Evolutionary conservation across 2,329 filamentous ascomycete genomes (phyloP), one percentile per base, ranked within the genome.

Genomic region (Catunica adiposa): DNA sequence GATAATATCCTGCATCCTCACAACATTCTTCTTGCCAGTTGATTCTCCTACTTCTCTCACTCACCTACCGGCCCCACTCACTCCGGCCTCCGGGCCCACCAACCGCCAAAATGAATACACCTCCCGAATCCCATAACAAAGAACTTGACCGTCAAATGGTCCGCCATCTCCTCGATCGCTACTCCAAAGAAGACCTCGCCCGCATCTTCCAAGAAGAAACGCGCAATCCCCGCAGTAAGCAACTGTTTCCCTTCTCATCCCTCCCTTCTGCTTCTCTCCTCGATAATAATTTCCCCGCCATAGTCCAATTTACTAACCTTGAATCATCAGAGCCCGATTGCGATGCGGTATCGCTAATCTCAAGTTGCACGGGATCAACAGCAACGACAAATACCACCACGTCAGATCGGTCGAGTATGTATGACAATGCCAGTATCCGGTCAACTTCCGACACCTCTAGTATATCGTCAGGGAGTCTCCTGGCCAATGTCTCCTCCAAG

Each of bases 361-460:
- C 68, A 4, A 67, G 61, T 17, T 63, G 63, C 23, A 56, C 59
- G 5, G 67, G 67, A 5, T 68, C 67, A 4, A 63, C 48, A 11
- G 48, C 14, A 8, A 51, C 48, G 11, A 51, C 48, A 17, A 20
- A 14, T 7, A 51, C 67, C 50, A 63, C 66, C 22, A 66, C 66
- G 23, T 67, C 69, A 48, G 66, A 68, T 42, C 61, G 63, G 11
- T 62, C 66, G 44, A 70, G 67, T 56, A 59, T 69, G 26, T 70
- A 69, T 59, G 68, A 70, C 53, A 61, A 62, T 6, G 63, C 62
- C 9, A 69, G 68, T 57, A 65, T 69, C 52, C 63, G 66, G 34
- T 66, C 69, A 25, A 66, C 66, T 26, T 70, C 69, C 54, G 69
- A 71, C 59, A 65, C 68, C 40, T 68, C 67, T 11, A 70, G 67